A percentile compares a stretch with the other conserved stretches of the same genome.
These are phyloP conservation scores for Carex scoparia DNA, from an alignment of 176 grass and related monocot genomes.

Conservation along the genomic window DNA sequence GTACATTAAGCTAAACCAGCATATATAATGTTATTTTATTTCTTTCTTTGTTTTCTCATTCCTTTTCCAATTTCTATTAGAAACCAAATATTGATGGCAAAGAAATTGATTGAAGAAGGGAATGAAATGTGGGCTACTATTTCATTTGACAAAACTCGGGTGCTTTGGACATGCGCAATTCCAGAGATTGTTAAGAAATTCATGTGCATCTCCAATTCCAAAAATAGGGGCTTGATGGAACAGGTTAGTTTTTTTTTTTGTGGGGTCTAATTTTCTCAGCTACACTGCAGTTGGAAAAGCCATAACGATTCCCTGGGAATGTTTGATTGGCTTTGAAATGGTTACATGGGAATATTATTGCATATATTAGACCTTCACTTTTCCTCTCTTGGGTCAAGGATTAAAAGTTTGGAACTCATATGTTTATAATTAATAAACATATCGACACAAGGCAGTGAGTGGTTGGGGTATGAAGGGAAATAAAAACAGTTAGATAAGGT, in stretches of 20 bases:
- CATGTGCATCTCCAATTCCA: constrained; percentile 45
- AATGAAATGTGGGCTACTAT: constrained; percentile 65
- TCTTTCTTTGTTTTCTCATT: constrained; percentile 16
- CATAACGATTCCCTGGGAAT: background rate
- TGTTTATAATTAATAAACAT: background rate
- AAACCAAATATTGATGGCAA: constrained; percentile 85
- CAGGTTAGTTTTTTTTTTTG: constrained; percentile 41
- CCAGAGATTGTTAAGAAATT: constrained; percentile 71
- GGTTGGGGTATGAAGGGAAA: background rate
- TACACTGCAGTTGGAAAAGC: background rate
- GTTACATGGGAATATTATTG: background rate
- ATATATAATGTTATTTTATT: constrained; percentile 4
- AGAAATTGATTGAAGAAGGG: constrained; percentile 61
- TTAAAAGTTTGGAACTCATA: background rate
- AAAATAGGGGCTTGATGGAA: constrained; percentile 56
- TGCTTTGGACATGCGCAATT: constrained; percentile 68
- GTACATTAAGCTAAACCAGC: constrained; percentile 7
- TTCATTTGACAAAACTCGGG: constrained; percentile 59
- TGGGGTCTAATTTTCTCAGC: background rate
- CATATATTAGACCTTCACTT: background rate
- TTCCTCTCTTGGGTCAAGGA: background rate
- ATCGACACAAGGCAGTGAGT: background rate
- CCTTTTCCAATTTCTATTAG: constrained; percentile 29
- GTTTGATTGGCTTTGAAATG: background rate
- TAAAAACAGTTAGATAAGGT: background rate